A percentile compares a stretch with the other conserved stretches of the same genome.
Evolutionary conservation across 129 eudicot species (phyloP).

Genomic region (Gnaphalium uliginosum): DNA sequence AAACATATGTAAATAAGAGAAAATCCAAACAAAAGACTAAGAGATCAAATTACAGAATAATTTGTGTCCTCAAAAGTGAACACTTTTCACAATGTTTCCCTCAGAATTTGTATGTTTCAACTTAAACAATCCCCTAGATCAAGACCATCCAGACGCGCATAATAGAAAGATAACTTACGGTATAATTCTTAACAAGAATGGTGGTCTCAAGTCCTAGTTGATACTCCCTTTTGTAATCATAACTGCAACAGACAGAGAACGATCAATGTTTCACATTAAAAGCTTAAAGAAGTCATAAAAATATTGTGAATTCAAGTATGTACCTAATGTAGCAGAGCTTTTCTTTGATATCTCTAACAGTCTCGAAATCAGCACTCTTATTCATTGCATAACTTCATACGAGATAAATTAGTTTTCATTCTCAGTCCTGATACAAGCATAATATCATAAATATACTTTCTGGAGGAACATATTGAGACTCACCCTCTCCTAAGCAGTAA

Average conservation of each 20-base stretch:
- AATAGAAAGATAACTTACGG: conserved; percentile 48
- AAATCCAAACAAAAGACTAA: background rate
- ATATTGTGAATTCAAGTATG: conserved; percentile 20
- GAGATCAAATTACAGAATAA: background rate
- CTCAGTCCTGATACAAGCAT: conserved; percentile 13
- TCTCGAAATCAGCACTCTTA: conserved; percentile 89
- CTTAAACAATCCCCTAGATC: background rate
- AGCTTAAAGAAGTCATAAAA: conserved; percentile 6
- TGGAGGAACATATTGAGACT: conserved; percentile 29
- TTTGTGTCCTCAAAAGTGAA: conserved; percentile 5
- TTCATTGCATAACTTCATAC: conserved; percentile 93
- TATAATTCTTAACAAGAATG: conserved; percentile 84
- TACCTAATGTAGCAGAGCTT: conserved; percentile 96
- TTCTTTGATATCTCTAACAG: conserved; percentile 96
- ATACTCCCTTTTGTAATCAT: conserved; percentile 97
- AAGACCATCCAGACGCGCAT: conserved; percentile 3
- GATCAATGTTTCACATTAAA: conserved; percentile 9
- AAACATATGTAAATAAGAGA: background rate
- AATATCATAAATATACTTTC: conserved; percentile 17
- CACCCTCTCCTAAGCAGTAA: conserved; percentile 94
- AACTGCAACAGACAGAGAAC: conserved; percentile 51
- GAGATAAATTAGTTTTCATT: conserved; percentile 16
- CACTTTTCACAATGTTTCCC: conserved; percentile 1
- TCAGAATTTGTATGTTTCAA: conserved; percentile 12
- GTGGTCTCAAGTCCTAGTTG: conserved; percentile 98